Conservation (phyloP, 257 asterid genomes). For the Schizonepeta tenuifolia region DNA sequence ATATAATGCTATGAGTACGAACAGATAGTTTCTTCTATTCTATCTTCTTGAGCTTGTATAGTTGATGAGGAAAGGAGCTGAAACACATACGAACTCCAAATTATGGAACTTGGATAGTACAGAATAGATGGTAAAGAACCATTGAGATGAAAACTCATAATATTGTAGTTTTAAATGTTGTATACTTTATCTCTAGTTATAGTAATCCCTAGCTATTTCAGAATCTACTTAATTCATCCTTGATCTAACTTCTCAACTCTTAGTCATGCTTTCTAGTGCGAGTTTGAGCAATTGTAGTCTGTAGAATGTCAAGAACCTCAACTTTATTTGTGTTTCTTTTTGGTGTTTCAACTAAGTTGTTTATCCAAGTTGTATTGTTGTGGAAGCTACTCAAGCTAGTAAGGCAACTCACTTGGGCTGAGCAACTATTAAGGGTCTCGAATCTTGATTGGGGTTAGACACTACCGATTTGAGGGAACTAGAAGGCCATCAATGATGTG, state of each 20-base stretch:
- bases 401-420: too few relatives aligned
- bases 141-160: too few relatives aligned
- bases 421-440: too few relatives aligned
- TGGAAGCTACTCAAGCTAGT: too few relatives aligned
- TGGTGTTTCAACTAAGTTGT: background rate
- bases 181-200: background rate
- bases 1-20: too few relatives aligned
- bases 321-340: background rate
- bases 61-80: too few relatives aligned
- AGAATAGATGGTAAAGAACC: too few relatives aligned
- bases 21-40: too few relatives aligned
- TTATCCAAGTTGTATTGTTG: background rate
- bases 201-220: background rate
- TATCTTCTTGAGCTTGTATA: too few relatives aligned
- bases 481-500: background rate
- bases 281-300: background rate
- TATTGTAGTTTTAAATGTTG: background rate
- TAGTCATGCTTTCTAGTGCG: too few relatives aligned
- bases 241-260: background rate
- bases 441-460: background rate
- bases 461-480: background rate
- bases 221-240: background rate
- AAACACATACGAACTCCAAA: too few relatives aligned
- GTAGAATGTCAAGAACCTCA: background rate
- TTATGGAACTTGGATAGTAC: too few relatives aligned